A percentile compares a stretch with the other conserved stretches of the same genome.
Conservation (phyloP, 352 stramenopile genomes). For the Blastocystis hominis region DNA sequence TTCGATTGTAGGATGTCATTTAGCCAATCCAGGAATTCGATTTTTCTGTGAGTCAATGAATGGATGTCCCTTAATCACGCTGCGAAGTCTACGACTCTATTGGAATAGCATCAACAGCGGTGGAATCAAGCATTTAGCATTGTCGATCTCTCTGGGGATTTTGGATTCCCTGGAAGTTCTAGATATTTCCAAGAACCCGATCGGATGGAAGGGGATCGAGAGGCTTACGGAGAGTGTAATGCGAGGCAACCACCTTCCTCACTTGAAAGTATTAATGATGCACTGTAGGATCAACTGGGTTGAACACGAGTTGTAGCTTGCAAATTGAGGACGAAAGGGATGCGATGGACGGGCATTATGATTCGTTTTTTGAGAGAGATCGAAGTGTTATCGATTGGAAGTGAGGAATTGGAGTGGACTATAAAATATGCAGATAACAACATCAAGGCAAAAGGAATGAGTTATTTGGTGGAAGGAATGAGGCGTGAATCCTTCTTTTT, state of each 20-base stretch:
- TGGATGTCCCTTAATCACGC: conserved; percentile 20
- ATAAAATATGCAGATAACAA: background rate
- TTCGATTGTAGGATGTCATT: background rate
- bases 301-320: background rate
- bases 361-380: background rate
- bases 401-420: background rate
- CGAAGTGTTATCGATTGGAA: conserved; percentile 10
- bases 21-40: background rate
- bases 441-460: background rate
- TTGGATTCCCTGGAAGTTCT: conserved; percentile 10
- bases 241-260: background rate
- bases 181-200: conserved; percentile 18
- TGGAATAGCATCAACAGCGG: conserved; percentile 19
- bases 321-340: background rate
- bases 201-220: background rate
- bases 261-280: background rate
- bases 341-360: conserved; percentile 1
- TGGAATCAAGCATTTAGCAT: background rate
- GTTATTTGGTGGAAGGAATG: conserved; percentile 15
- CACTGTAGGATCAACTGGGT: background rate
- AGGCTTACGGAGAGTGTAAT: conserved; percentile 26
- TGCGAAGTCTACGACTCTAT: conserved; percentile 14
- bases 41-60: conserved; percentile 9
- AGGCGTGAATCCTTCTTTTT: conserved; percentile 11
- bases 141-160: conserved; percentile 12